Percentiles rank a stretch among this genome's conserved stretches.
These are phyloP conservation scores for Malassezia caprae DNA, from an alignment of 1,284 basidiomycete genomes.

Conservation along the genomic window DNA sequence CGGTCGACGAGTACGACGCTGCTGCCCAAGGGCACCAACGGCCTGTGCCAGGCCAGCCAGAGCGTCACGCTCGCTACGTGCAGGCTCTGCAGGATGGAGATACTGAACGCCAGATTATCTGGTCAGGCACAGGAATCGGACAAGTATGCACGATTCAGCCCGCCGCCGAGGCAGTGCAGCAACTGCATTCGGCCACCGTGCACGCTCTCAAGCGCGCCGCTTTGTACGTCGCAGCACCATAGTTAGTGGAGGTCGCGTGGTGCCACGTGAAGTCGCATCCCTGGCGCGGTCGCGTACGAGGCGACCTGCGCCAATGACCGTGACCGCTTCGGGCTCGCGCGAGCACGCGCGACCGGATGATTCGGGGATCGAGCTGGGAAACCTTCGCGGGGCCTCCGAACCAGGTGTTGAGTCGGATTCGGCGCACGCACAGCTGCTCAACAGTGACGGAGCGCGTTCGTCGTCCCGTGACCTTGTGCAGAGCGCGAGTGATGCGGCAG, in stretches of 20 bases:
- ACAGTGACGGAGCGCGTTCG: neutral
- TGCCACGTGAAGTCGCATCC: neutral
- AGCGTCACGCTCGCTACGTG: constrained; percentile 31
- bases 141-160: constrained; percentile 25
- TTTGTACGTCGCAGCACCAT: neutral
- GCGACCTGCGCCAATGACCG: neutral
- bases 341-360: constrained; percentile 1
- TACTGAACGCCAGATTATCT: constrained; percentile 32
- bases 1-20: constrained; percentile 33
- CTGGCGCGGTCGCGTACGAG: neutral
- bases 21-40: constrained; percentile 18
- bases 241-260: constrained; percentile 3
- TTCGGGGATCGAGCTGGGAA: constrained; percentile 11
- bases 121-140: constrained; percentile 43
- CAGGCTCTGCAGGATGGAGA: constrained; percentile 29
- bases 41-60: constrained; percentile 13
- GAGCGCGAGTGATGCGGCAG: neutral
- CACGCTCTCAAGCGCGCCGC: neutral
- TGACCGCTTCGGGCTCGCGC: neutral
- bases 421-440: constrained; percentile 4
- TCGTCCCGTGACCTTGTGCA: neutral
- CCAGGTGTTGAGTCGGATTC: constrained; percentile 11
- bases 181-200: constrained; percentile 22
- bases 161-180: constrained; percentile 25
- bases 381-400: neutral